Conservation (phyloP, 2,329 filamentous ascomycete species). For the Aspergillus hortae region DNA sequence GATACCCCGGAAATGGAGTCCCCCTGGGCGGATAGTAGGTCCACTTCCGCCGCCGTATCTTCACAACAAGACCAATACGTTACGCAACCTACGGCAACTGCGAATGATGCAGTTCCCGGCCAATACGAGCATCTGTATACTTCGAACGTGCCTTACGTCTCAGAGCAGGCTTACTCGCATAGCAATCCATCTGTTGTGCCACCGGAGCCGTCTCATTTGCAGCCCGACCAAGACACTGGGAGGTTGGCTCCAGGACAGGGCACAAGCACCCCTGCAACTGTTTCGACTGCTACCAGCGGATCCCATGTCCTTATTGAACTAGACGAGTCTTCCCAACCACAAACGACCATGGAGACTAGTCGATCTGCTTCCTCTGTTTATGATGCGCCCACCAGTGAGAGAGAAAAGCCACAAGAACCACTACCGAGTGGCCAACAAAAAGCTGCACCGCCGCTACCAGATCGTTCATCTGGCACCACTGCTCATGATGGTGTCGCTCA, state of each 20-base stretch:
- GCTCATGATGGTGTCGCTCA: neutral
- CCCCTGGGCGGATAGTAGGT: slow-evolving; percentile 24
- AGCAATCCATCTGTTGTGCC: neutral
- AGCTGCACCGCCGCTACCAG: slow-evolving; percentile 10
- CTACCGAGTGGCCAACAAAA: slow-evolving; percentile 1
- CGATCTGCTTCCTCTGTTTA: slow-evolving; percentile 12
- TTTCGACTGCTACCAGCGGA: slow-evolving; percentile 24
- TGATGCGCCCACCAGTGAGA: neutral
- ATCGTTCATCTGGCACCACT: slow-evolving; percentile 2
- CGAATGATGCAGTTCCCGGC: slow-evolving; percentile 1
- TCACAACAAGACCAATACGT: neutral
- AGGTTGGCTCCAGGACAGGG: slow-evolving; percentile 17
- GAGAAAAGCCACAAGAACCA: neutral
- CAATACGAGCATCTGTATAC: slow-evolving; percentile 14
- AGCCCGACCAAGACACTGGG: slow-evolving; percentile 8
- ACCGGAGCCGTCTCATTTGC: slow-evolving; percentile 3
- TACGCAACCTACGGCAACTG: neutral
- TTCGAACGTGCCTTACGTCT: neutral
- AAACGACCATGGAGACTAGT: slow-evolving; percentile 6
- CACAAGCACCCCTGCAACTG: slow-evolving; percentile 17
- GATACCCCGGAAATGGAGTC: slow-evolving; percentile 25
- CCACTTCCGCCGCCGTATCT: slow-evolving; percentile 10
- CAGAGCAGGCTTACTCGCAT: slow-evolving; percentile 3
- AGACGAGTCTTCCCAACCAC: slow-evolving; percentile 13
- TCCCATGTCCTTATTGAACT: slow-evolving; percentile 33